phyloP scores from a whole-genome alignment of 2,329 filamentous ascomycete genomes.

The Aspergillus tamarii region DNA sequence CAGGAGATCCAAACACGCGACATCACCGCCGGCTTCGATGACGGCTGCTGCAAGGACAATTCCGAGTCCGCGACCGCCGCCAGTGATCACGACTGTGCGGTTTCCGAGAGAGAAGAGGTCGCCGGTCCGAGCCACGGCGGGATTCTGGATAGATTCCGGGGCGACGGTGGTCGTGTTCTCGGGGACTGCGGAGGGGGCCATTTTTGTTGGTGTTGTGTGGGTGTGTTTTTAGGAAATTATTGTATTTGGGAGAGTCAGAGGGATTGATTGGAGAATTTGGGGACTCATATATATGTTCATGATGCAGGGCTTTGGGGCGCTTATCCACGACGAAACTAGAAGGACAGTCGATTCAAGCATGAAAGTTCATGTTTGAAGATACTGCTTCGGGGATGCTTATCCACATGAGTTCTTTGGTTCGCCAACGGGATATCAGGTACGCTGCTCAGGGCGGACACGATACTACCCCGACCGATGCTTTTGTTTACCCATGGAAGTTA shows the following conservation, averaged over 20 bases:
- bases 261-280: background rate
- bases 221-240: background rate
- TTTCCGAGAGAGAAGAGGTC: conserved; percentile 51
- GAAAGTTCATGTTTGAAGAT: background rate
- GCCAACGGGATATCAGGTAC: background rate
- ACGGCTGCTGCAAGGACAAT: conserved; percentile 55
- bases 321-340: conserved; percentile 22
- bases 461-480: background rate
- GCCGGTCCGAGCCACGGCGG: conserved; percentile 29
- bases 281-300: conserved; percentile 5
- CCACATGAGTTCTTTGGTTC: background rate
- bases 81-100: conserved; percentile 50
- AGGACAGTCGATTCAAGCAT: conserved; percentile 7
- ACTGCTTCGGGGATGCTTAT: background rate
- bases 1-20: conserved; percentile 54
- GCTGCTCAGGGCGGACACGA: background rate
- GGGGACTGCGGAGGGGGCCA: conserved; percentile 27
- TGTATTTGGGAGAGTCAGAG: background rate
- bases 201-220: conserved; percentile 15
- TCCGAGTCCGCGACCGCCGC: conserved; percentile 56
- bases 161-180: conserved; percentile 25
- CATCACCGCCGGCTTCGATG: conserved; percentile 54
- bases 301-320: conserved; percentile 9
- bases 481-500: background rate
- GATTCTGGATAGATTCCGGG: conserved; percentile 37